Conservation (phyloP, 768 basidiomycete species). For the Rubroboletus satanas region DNA sequence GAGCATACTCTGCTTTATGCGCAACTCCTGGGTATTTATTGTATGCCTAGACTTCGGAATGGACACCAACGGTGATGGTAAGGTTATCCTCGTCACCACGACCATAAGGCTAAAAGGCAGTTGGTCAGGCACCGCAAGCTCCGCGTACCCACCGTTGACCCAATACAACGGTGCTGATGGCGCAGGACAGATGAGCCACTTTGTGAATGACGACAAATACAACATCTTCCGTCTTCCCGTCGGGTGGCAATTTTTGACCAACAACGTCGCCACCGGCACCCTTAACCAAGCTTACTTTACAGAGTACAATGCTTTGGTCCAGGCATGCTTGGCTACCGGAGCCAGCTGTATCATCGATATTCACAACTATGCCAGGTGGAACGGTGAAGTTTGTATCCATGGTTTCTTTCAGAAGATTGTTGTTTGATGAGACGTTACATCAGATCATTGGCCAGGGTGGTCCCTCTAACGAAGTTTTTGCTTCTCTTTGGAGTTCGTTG, state of each 20-base stretch:
- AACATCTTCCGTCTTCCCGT: slow-evolving; percentile 57
- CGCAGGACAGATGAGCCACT: slow-evolving; percentile 53
- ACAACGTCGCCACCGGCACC: slow-evolving; percentile 36
- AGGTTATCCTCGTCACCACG: neutral
- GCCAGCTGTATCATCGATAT: slow-evolving; percentile 12
- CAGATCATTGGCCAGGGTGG: slow-evolving; percentile 16
- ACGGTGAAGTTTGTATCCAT: neutral
- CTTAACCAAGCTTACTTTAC: slow-evolving; percentile 22
- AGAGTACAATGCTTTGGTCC: slow-evolving; percentile 8
- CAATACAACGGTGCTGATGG: slow-evolving; percentile 10
- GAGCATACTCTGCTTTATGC: neutral
- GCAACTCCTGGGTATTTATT: neutral
- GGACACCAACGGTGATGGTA: slow-evolving; percentile 9
- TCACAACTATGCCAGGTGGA: slow-evolving; percentile 12
- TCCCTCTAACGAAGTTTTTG: slow-evolving; percentile 9
- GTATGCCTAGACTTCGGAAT: slow-evolving; percentile 5
- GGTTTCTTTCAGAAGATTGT: neutral
- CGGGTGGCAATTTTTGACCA: slow-evolving; percentile 51
- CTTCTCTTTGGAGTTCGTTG: slow-evolving; percentile 9
- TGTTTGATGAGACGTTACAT: neutral
- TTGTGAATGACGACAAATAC: slow-evolving; percentile 48
- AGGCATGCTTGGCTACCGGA: slow-evolving; percentile 9
- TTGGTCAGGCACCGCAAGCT: slow-evolving; percentile 3
- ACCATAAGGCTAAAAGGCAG: neutral
- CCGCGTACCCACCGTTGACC: slow-evolving; percentile 6